phyloP scores from a whole-genome alignment of 768 basidiomycete species.

The Inosperma sp. region DNA sequence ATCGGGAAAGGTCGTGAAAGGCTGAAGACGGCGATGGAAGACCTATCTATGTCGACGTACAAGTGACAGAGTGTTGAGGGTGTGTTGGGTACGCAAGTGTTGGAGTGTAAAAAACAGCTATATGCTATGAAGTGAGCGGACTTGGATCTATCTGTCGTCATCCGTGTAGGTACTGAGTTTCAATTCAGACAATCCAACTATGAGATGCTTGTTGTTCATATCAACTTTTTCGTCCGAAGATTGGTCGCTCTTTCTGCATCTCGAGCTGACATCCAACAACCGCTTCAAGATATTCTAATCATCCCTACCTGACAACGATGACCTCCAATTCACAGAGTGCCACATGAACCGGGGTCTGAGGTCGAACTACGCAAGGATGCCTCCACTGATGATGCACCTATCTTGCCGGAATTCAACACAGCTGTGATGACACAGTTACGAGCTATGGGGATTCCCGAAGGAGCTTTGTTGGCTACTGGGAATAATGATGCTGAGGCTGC shows the following conservation, averaged over 20 bases:
- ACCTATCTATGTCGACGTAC: constrained; percentile 57
- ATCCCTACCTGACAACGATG: constrained; percentile 55
- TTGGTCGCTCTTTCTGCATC: no score
- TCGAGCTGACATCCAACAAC: not conserved
- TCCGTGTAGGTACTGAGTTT: not conserved
- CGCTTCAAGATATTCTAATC: constrained; percentile 73
- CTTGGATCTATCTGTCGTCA: not conserved
- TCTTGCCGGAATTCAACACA: constrained; percentile 65
- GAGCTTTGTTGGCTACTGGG: constrained; percentile 86
- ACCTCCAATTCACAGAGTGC: constrained; percentile 51
- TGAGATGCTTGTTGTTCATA: constrained; percentile 80
- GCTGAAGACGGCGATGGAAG: constrained; percentile 57
- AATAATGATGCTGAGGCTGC: constrained; percentile 71
- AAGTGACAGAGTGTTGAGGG: constrained; percentile 55
- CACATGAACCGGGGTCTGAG: constrained; percentile 77
- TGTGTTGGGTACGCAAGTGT: constrained; percentile 52
- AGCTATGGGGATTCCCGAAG: constrained; percentile 84
- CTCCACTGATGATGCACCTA: constrained; percentile 24
- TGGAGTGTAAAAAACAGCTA: constrained; percentile 69
- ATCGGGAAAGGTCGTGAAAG: constrained; percentile 85
- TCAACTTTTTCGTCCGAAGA: constrained; percentile 42
- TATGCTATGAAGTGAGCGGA: constrained; percentile 63
- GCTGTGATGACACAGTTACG: constrained; percentile 72
- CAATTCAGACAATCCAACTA: constrained; percentile 72
- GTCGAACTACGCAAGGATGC: constrained; percentile 58